Percentiles rank a stretch among this genome's conserved stretches.
Conservation (phyloP, 371 early-diverging fungal genomes). For the Mortierella sp. region DNA sequence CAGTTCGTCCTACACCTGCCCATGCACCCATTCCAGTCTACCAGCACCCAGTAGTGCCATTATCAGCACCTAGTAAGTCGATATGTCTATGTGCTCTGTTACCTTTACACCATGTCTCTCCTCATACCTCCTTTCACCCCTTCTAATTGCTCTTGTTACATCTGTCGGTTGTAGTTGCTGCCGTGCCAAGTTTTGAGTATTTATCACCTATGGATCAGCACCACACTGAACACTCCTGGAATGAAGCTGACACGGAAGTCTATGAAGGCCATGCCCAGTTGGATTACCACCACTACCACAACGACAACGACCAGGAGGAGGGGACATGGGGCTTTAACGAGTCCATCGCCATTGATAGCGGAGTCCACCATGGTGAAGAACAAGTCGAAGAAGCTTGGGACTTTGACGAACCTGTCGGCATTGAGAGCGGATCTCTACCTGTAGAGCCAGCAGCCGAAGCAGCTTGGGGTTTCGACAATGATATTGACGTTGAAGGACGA, state of each 20-base stretch:
- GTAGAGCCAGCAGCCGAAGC: conserved; percentile 9
- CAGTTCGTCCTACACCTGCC: neutral
- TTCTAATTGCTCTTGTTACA: neutral
- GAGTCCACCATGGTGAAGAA: neutral
- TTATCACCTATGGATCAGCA: neutral
- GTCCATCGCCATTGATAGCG: neutral
- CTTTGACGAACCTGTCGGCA: neutral
- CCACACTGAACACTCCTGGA: neutral
- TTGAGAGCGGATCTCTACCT: neutral
- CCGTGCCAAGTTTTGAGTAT: neutral
- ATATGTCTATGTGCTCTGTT: neutral
- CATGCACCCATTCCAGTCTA: conserved; percentile 7
- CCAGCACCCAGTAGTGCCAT: neutral
- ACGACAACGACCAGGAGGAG: neutral
- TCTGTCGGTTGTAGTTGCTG: neutral
- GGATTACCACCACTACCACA: neutral
- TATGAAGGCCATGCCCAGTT: neutral
- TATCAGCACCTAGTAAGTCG: conserved; percentile 16
- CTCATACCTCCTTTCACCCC: no score
- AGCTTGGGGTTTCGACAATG: conserved; percentile 23
- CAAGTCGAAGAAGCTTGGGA: neutral
- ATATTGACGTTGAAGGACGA: conserved; percentile 1
- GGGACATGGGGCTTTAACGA: neutral
- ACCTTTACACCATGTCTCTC: neutral
- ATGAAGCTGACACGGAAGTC: neutral